Evolutionary conservation across 306 rosid species (phyloP).

Genomic region (Alnus glutinosa): DNA sequence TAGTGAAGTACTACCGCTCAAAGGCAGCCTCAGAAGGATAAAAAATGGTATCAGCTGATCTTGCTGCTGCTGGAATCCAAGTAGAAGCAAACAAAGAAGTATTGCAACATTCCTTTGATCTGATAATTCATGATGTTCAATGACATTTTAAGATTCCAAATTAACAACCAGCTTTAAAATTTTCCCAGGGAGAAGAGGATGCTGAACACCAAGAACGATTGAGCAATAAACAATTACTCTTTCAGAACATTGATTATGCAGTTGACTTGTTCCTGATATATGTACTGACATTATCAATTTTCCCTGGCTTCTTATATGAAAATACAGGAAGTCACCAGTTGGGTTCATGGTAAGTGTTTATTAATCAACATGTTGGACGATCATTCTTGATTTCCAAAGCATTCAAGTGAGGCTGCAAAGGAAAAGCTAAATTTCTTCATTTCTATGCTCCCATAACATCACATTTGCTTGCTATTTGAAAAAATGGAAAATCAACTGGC

Average conservation of each 20-base stretch:
- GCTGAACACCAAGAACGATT: constrained; percentile 37
- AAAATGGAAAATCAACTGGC: no score
- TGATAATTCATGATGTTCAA: not conserved
- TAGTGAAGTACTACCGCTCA: constrained; percentile 73
- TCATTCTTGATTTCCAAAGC: not conserved
- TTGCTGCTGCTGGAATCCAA: constrained; percentile 75
- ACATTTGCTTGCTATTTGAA: no score
- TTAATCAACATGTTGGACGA: no score
- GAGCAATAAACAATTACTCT: constrained; percentile 51
- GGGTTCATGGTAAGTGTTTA: constrained; percentile 50
- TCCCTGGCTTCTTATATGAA: constrained; percentile 86
- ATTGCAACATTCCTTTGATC: constrained; percentile 16
- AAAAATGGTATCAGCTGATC: constrained; percentile 78
- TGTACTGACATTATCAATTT: constrained; percentile 68
- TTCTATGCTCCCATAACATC: no score
- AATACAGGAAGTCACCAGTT: constrained; percentile 73
- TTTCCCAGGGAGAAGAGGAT: constrained; percentile 41
- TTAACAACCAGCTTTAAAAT: not conserved
- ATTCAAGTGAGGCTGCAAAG: not conserved
- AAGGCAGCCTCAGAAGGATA: constrained; percentile 88
- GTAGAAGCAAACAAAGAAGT: constrained; percentile 41
- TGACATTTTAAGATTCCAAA: not conserved
- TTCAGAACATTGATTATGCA: constrained; percentile 58
- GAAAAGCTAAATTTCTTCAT: no score
- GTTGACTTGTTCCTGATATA: constrained; percentile 58